Base-by-base conservation (phyloP, 2,329 filamentous ascomycete genomes). In the Aspergillus sp. region DNA sequence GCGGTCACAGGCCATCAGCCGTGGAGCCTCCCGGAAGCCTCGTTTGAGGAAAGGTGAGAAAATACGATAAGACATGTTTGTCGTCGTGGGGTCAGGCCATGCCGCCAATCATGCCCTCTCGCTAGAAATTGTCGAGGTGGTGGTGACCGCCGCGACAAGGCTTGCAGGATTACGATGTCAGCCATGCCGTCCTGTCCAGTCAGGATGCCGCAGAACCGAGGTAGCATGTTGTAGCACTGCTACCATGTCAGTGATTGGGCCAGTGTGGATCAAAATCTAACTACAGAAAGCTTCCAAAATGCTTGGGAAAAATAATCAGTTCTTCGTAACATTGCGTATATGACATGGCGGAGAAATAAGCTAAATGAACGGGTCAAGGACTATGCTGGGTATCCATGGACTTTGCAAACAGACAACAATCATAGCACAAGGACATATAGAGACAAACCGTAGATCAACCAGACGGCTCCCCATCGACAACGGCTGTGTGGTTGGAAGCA, bases 351-450 rank as follows among this genome's bases (percentile, higher is more conserved):
- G 14, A 10, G 11, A 38, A 38, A 48, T 54, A 52, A 50, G 11
- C 53, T 47, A 47, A 46, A 45, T 44, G 8, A 20, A 42, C 30
- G 33, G 35, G 20, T 20, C 44, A 53, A 51, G 58, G 62, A 60
- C 61, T 64, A 63, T 57, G 58, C 52, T 61, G 66, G 66, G 66
- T 69, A 69, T 68, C 65, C 65, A 59, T 55, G 49, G 50, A 56
- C 48, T 45, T 50, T 51, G 50, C 49, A 59, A 54, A 57, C 30
- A 55, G 35, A 43, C 20, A 32, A 47, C 40, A 41, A 50, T 45
- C 41, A 30, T 32, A 30, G n/a, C 33, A 49, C 38, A 44, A 50
- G 20, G 17, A 53, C 40, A 42, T 42, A 42, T 42, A 8, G 24
- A 42, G 16, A 33, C 35, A 38, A 48, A 48, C 36, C 22, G 30